Evolutionary conservation across 306 rosid species (phyloP).

Genomic region (Albizia julibrissin): DNA sequence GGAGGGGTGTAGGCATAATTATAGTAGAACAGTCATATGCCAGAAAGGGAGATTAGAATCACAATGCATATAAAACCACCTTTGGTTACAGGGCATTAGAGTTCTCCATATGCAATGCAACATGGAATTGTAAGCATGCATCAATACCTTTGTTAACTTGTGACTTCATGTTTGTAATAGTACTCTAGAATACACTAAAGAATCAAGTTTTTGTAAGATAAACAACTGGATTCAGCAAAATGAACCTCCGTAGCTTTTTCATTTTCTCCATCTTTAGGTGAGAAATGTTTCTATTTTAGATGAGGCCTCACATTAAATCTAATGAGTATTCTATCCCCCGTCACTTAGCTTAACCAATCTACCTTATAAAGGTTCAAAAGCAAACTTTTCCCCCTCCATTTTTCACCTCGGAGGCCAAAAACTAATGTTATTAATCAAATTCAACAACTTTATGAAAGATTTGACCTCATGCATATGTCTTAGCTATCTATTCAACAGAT

Average conservation of each 20-base stretch:
- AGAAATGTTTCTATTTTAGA: background rate
- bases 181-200: constrained; percentile 4
- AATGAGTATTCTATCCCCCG: background rate
- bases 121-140: background rate
- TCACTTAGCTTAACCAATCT: background rate
- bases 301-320: background rate
- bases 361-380: background rate
- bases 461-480: background rate
- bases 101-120: background rate
- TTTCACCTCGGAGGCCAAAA: background rate
- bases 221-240: background rate
- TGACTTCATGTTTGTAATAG: constrained; percentile 16
- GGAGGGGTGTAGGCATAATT: background rate
- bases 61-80: constrained; percentile 3
- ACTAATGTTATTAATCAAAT: background rate
- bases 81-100: background rate
- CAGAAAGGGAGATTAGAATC: background rate
- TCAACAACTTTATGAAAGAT: background rate
- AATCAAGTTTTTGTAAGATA: constrained; percentile 13
- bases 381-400: background rate
- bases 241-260: background rate
- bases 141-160: constrained; percentile 18
- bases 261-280: background rate
- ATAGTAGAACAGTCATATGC: background rate
- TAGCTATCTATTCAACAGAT: background rate